Base-by-base conservation (phyloP, 345 rosid genomes). In the Psidium friedrichsthalianum region DNA sequence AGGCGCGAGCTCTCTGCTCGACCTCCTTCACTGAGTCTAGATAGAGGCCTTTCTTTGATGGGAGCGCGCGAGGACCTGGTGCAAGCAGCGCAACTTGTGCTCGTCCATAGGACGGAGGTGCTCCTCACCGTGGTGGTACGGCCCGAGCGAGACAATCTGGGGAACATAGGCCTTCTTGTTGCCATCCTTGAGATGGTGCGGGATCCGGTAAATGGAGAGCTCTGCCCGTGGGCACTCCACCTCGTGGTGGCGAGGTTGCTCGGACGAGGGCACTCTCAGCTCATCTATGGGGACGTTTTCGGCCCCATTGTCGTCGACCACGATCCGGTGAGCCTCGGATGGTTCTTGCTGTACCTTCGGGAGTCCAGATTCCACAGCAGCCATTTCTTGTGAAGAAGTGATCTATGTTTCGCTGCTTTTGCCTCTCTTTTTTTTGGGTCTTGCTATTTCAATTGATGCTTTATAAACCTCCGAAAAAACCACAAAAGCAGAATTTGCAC, bases 71-170 rank as follows among this genome's bases (percentile, higher is more conserved):
- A 96, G 93, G 44, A 94, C 86, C 87, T 84, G 93, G 85, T 91
- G 89, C 83, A 96, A 93, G 14, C 94, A 90, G 5, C 96, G 94
- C 97, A 96, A 96, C 87, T 96, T 95, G 86, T 96, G 98, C 36
- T 87, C 90, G 12, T 94, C 98, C 97, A 94, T 92, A 53, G 90
- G 91, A 56, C 93, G 91, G 5, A 94, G 91, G 6, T 92, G 93
- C 80, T 85, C 90, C 87, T 90, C 94, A 24, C 93, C 94, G 21
- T 93, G 95, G 86, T 96, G 97, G 88, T 94, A 95, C 24, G 99
- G 98, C 83, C 98, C 98, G 51, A 95, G 82, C 25, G 98, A 96
- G 53, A 92, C 95, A 9, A 89, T 91, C 86, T 94, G 97, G 32
- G 99, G 99, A 18, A 91, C 88, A 84, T 90, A 92, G 49, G 95